Evolutionary conservation across 2,329 filamentous ascomycete species (phyloP), one percentile per base, ranked within the genome.

Genomic region (Penicillium sp.): DNA sequence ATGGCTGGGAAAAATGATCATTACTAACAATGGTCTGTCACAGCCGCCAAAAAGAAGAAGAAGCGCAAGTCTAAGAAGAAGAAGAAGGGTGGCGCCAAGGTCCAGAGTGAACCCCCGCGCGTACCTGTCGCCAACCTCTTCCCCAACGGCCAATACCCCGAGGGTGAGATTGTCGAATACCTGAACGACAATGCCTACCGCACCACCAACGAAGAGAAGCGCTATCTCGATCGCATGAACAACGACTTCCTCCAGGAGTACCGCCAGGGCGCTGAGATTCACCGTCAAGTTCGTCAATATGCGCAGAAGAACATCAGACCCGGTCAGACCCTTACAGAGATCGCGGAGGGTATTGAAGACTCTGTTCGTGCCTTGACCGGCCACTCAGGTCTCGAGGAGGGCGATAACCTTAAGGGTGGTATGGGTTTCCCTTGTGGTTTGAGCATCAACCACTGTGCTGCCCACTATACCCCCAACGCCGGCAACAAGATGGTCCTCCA

Each of bases 401-500:
- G 91, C 5, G 91, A 96, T 68, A 87, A 86, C 53, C 78, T 93
- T 62, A 85, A 86, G 68, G 90, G 86, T 31, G 91, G 91, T 54
- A 90, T 96, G 84, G 91, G 90, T 4, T 96, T 96, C 77, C 91
- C 91, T 5, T 91, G 88, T 22, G 91, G 91, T 52, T 79, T 96
- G 53, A 92, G 89, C 71, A 81, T 95, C 64, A 93, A 96, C 77
- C 86, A 95, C 72, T 90, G 90, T 68, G 90, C 90, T 1, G 91
- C 91, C 4, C 91, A 96, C 77, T 96, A 90, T 74, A 93, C 88
- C 8, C 91, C 91, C 10, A 96, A 96, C 71, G 88, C 90, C 1
- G 91, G 91, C 54, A 95, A 95, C 76, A 96, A 93, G 64, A 86
- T 85, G 71, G 77, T 87, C 19, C 70, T 90, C 59, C 79, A 85